phyloP scores from a whole-genome alignment of 1,139 yeast genomes.

The Lodderomyces parapsilosis region DNA sequence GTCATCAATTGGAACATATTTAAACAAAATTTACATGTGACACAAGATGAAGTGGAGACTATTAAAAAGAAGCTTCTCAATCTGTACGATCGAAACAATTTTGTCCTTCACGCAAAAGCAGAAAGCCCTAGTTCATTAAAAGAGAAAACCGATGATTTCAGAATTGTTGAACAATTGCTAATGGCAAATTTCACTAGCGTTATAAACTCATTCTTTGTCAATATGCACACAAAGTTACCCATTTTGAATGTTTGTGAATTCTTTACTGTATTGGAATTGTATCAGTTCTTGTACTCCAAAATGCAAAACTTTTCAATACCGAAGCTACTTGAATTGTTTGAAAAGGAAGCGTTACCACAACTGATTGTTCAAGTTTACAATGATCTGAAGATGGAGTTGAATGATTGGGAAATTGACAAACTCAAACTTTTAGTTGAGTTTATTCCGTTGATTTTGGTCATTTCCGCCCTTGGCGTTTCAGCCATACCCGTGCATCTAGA shows the following conservation, averaged over 20 bases:
- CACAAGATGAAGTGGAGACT: conserved; percentile 15
- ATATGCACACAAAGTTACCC: conserved; percentile 38
- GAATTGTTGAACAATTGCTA: conserved; percentile 22
- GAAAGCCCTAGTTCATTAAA: conserved; percentile 11
- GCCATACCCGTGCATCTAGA: conserved; percentile 35
- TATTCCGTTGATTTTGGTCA: conserved; percentile 28
- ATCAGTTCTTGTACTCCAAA: conserved; percentile 21
- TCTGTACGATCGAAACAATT: conserved; percentile 17
- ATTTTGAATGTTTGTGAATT: conserved; percentile 31
- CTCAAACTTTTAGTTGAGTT: conserved; percentile 19
- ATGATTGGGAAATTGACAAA: conserved; percentile 20
- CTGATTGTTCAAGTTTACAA: conserved; percentile 16
- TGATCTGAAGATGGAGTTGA: conserved; percentile 20
- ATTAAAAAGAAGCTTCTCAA: conserved; percentile 17
- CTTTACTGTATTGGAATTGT: conserved; percentile 31
- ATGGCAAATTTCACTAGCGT: conserved; percentile 20
- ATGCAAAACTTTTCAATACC: conserved; percentile 24
- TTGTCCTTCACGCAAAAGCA: conserved; percentile 2
- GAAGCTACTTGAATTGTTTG: conserved; percentile 21
- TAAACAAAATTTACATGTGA: conserved; percentile 17
- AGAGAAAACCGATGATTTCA: conserved; percentile 18
- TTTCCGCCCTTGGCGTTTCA: conserved; percentile 36
- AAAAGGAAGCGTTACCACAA: conserved; percentile 11
- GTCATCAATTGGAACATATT: conserved; percentile 37
- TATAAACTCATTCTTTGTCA: conserved; percentile 33